Evolutionary conservation across 768 basidiomycete species (phyloP), one percentile per base, ranked within the genome.

Genomic region (Pholiota molesta): DNA sequence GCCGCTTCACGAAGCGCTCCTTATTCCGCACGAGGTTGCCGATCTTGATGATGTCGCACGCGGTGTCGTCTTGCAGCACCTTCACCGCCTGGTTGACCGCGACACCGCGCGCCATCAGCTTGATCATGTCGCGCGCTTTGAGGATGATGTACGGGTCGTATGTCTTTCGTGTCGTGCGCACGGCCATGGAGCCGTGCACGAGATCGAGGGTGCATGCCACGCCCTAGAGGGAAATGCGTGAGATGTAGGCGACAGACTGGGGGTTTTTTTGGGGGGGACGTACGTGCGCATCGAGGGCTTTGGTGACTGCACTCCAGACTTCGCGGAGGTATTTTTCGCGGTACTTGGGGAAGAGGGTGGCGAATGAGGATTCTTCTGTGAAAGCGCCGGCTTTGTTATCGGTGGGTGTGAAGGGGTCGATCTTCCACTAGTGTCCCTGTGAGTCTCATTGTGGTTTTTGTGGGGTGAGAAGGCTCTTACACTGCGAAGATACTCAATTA

Each of bases 31-130:
- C 92, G 56, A 97, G 73, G 68, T 84, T 96, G 16, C 97, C 97
- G 63, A 99, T 98, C 77, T 99, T 98, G 73, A 99, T 98, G 65
- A 99, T 96, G 74, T 99, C 97, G 74, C 95, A 97, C 2, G 95
- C 92, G 21, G 91, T 82, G 52, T 83, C 83, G 73, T 99, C 97
- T 61, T 97, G 90, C 58, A 99, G 77, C 47, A 98, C 88, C 73
- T 95, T 95, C 57, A 91, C 84, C 0, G 95, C 96, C 72, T 97
- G 92, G 5, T 79, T 86, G 54, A 95, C 73, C 16, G 92, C 83
- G 28, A 99, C 96, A 42, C 94, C 94, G 72, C 97, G 87, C 26
- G 97, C 94, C 28, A 99, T 84, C 4, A 99, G 84, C 73, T 99
- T 99, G 66, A 99, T 86, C 80, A 99, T 82, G 75, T 99, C 97